Base-by-base conservation (phyloP, 2,329 filamentous ascomycete species). In the Apiospora pterosperma region DNA sequence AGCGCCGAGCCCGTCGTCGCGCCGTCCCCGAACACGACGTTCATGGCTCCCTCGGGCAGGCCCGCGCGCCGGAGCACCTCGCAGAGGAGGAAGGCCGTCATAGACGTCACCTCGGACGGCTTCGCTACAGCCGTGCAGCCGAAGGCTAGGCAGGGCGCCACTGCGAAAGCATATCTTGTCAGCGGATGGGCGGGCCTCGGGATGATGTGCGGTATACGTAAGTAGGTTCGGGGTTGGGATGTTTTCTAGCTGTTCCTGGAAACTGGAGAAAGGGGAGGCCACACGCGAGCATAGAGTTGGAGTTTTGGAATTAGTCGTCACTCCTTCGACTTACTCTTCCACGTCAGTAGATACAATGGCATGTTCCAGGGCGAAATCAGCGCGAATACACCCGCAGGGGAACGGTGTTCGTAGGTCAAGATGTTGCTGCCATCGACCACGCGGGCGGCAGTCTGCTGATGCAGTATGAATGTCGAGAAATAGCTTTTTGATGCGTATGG, bases 291-390 rank as follows among this genome's bases (percentile, higher is more conserved):
- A 42, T 42, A 48, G 23, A 14, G 21, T n/a, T n/a, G 42, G 10
- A 10, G 10, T 23, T 11, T 25, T 5, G n/a, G n/a, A n/a, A 25
- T 4, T 23, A 28, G 12, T 25, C 2, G 23, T 7, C 23, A 19
- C 12, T 19, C 14, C 4, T 34, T 34, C 0, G 3, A 55, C 48
- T 55, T 55, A 55, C 48, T 34, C 62, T 77, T 76, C 75, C 75
- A 76, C 1, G 75, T 77, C 11, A 77, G 68, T 3, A 76, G 70
- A 62, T 76, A 76, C 3, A 77, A 63, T 2, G 75, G 75, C 74
- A 76, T 76, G 64, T 77, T 77, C 75, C 75, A 77, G 1, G 75
- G 75, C 10, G 74, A 75, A 59, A 77, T 73, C 28, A 76, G 66
- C 1, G 73, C 75, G 52, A 76, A 76, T 8, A 76, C 75, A 10